A percentile compares a stretch with the other conserved stretches of the same genome.
phyloP scores from a whole-genome alignment of 371 early-diverging fungal species.

The Mucor indicus region DNA sequence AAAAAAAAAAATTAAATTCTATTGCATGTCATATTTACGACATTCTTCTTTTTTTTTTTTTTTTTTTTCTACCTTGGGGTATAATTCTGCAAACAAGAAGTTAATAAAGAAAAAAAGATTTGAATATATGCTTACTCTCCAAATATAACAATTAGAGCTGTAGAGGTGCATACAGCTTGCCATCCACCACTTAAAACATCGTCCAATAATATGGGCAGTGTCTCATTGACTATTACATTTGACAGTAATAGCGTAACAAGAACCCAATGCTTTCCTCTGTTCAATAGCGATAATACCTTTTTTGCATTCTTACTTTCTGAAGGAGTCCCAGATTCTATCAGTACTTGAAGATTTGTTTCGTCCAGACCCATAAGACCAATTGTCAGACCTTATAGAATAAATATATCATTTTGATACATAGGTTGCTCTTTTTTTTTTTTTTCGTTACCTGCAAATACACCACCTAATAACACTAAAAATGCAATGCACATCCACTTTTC shows the following conservation, averaged over 20 bases:
- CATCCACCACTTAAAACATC: slow-evolving; percentile 74
- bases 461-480: slow-evolving; percentile 62
- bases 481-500: slow-evolving; percentile 40
- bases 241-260: slow-evolving; percentile 86
- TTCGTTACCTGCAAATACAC: slow-evolving; percentile 66
- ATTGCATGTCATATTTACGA: background rate
- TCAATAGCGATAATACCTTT: slow-evolving; percentile 63
- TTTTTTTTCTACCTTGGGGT: slow-evolving; percentile 29
- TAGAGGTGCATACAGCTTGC: slow-evolving; percentile 85
- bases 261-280: slow-evolving; percentile 78
- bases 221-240: slow-evolving; percentile 93
- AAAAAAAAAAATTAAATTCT: background rate
- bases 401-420: too few species aligned
- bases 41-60: background rate
- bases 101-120: slow-evolving; percentile 53
- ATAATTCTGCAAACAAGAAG: slow-evolving; percentile 52
- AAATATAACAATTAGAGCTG: slow-evolving; percentile 85
- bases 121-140: slow-evolving; percentile 71
- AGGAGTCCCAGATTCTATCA: slow-evolving; percentile 67
- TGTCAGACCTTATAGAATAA: slow-evolving; percentile 62
- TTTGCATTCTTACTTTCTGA: slow-evolving; percentile 65
- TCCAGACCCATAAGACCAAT: slow-evolving; percentile 83
- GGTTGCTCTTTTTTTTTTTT: too few species aligned
- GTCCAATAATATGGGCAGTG: slow-evolving; percentile 89
- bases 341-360: slow-evolving; percentile 63